A percentile compares a stretch with the other conserved stretches of the same genome.
Conservation (phyloP, 106 monocot genomes). For the Dendrobium huoshanense region DNA sequence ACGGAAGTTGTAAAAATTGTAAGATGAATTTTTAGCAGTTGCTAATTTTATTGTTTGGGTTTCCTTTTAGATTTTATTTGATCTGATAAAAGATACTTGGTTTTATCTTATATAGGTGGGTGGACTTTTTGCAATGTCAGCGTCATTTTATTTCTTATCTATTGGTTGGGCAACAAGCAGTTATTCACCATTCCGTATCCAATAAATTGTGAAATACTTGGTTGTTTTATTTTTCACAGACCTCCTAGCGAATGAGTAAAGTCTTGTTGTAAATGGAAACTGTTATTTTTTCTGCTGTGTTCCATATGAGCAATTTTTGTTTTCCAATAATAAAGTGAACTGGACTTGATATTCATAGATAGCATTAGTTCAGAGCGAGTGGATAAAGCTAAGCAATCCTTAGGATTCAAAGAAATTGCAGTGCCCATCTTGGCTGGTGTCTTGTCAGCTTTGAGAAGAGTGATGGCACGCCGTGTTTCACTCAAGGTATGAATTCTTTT, state of each 20-base stretch:
- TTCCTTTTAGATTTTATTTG: not conserved
- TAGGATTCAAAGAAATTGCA: constrained; percentile 56
- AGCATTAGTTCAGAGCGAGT: constrained; percentile 39
- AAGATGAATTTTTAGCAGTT: not conserved
- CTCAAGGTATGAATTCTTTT: constrained; percentile 56
- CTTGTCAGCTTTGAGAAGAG: constrained; percentile 88
- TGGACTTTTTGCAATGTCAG: constrained; percentile 70
- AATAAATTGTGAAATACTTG: not conserved
- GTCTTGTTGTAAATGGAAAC: not conserved
- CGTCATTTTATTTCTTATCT: constrained; percentile 65
- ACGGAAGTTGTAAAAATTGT: not conserved
- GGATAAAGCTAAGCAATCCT: constrained; percentile 22
- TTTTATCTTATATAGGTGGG: constrained; percentile 38
- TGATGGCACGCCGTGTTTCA: constrained; percentile 85
- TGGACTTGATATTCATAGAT: constrained; percentile 38
- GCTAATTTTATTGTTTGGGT: not conserved
- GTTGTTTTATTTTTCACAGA: not conserved
- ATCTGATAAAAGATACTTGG: not conserved
- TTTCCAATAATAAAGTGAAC: constrained; percentile 22
- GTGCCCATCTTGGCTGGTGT: constrained; percentile 81
- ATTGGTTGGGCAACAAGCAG: constrained; percentile 74
- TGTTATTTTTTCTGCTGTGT: not conserved
- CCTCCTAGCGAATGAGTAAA: not conserved
- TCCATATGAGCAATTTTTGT: not conserved
- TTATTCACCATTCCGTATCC: constrained; percentile 86